A percentile compares a stretch with the other conserved stretches of the same genome.
Conservation (phyloP, 768 basidiomycete species). For the Lactarius indigo region DNA sequence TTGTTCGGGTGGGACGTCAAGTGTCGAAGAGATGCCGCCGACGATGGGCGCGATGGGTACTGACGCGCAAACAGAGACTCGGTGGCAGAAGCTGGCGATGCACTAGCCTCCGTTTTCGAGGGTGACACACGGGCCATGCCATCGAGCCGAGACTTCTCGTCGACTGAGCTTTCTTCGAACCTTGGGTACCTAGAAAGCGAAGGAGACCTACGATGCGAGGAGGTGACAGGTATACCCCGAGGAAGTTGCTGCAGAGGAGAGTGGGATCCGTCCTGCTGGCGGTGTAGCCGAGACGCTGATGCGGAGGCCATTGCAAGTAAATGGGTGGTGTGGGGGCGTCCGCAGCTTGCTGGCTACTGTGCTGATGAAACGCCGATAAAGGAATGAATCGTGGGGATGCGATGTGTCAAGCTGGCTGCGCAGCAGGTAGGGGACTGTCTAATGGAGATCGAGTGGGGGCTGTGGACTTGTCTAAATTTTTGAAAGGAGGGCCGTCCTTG, state of each 20-base stretch:
- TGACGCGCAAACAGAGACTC: constrained; percentile 6
- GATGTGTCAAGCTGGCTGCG: constrained; percentile 11
- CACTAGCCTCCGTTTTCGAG: constrained; percentile 6
- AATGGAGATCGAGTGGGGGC: background rate
- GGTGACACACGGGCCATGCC: background rate
- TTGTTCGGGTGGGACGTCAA: constrained; percentile 3
- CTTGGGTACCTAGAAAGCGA: constrained; percentile 11
- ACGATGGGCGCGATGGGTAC: constrained; percentile 4
- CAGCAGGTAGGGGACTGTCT: background rate
- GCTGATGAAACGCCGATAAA: constrained; percentile 6
- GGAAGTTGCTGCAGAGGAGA: constrained; percentile 7
- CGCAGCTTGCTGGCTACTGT: background rate
- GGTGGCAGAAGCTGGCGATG: background rate
- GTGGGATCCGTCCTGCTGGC: constrained; percentile 4
- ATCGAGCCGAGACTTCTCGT: constrained; percentile 16
- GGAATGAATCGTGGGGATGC: background rate
- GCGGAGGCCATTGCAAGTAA: constrained; percentile 1
- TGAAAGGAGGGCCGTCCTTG: background rate
- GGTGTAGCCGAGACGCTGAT: constrained; percentile 7
- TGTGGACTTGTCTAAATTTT: background rate
- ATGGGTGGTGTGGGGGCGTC: background rate
- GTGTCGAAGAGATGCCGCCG: constrained; percentile 16
- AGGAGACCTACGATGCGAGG: constrained; percentile 9
- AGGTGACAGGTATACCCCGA: constrained; percentile 13
- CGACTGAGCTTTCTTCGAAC: constrained; percentile 10